Percentiles rank a stretch among this genome's conserved stretches.
Evolutionary conservation across 495 filamentous ascomycete species (phyloP).

Genomic region (Geopyxis carbonaria): DNA sequence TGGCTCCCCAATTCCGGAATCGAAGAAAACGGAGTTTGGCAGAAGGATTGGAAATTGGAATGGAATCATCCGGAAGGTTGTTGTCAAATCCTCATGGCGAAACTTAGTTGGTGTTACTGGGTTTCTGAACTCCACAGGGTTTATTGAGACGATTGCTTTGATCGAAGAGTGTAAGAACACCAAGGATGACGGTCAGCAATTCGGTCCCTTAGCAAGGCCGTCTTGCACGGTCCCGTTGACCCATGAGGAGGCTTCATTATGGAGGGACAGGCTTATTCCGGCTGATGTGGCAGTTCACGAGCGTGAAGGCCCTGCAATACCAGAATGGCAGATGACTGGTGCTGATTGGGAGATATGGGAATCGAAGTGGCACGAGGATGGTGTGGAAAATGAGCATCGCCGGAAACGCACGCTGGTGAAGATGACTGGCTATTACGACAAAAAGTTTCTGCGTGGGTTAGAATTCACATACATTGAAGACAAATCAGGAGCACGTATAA

Average conservation of each 20-base stretch:
- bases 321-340: conserved; percentile 22
- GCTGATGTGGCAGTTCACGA: conserved; percentile 13
- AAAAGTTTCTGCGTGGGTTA: conserved; percentile 19
- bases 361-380: conserved; percentile 14
- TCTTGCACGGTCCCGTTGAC: conserved; percentile 21
- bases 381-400: conserved; percentile 1
- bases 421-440: conserved; percentile 25
- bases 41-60: conserved; percentile 20
- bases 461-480: conserved; percentile 20
- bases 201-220: conserved; percentile 8
- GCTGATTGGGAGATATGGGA: conserved; percentile 26
- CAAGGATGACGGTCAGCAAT: conserved; percentile 2
- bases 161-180: conserved; percentile 17
- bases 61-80: conserved; percentile 19
- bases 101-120: conserved; percentile 25
- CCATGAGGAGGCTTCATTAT: conserved; percentile 24
- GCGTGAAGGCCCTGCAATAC: conserved; percentile 21
- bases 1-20: no score
- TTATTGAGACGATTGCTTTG: conserved; percentile 26
- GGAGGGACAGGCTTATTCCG: conserved; percentile 20
- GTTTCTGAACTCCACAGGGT: conserved; percentile 25
- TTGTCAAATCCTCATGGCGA: conserved; percentile 12
- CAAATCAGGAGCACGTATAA: neutral
- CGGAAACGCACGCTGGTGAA: conserved; percentile 7
- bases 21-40: conserved; percentile 7